These are phyloP conservation scores for Rhynchosporium secalis DNA, from an alignment of 2,329 filamentous ascomycete genomes.

Conservation along the genomic window DNA sequence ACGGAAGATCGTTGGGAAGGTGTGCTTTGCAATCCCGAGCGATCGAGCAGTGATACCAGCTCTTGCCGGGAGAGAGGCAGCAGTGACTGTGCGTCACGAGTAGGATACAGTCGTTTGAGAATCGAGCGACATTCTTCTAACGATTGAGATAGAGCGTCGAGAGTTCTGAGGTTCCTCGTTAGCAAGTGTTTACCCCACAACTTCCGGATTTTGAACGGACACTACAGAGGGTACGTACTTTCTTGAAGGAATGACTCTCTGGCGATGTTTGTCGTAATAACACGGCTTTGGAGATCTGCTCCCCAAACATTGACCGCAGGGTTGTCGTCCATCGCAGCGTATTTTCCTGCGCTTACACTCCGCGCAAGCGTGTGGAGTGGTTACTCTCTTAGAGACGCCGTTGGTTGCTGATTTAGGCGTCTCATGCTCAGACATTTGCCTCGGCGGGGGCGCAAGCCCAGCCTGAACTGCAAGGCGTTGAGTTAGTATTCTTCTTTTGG, in stretches of 20 bases:
- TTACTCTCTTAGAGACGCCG: slow-evolving; percentile 51
- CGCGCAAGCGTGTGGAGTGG: slow-evolving; percentile 66
- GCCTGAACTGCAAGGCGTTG: slow-evolving; percentile 33
- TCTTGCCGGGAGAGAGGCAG: slow-evolving; percentile 58
- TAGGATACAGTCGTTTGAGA: slow-evolving; percentile 62
- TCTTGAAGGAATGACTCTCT: slow-evolving; percentile 73
- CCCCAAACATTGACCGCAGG: slow-evolving; percentile 79
- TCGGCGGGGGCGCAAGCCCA: slow-evolving; percentile 37
- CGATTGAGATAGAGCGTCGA: slow-evolving; percentile 63
- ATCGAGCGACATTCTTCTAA: slow-evolving; percentile 66
- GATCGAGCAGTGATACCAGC: slow-evolving; percentile 57
- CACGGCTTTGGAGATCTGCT: slow-evolving; percentile 78
- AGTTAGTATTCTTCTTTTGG: slow-evolving; percentile 17
- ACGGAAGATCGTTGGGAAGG: slow-evolving; percentile 51
- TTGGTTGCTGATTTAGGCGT: slow-evolving; percentile 39
- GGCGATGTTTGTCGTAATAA: slow-evolving; percentile 78
- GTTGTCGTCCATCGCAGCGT: slow-evolving; percentile 77
- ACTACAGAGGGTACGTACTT: slow-evolving; percentile 51
- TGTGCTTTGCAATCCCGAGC: slow-evolving; percentile 36
- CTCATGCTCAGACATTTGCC: slow-evolving; percentile 33
- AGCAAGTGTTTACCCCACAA: slow-evolving; percentile 19
- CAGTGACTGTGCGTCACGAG: slow-evolving; percentile 52
- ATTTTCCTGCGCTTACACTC: slow-evolving; percentile 82
- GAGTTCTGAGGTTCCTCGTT: slow-evolving; percentile 45
- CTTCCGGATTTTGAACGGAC: neutral